Percentiles rank a stretch among this genome's conserved stretches.
Evolutionary conservation across 805 yeast species (phyloP).

Genomic region (Lachancea nothofagi): DNA sequence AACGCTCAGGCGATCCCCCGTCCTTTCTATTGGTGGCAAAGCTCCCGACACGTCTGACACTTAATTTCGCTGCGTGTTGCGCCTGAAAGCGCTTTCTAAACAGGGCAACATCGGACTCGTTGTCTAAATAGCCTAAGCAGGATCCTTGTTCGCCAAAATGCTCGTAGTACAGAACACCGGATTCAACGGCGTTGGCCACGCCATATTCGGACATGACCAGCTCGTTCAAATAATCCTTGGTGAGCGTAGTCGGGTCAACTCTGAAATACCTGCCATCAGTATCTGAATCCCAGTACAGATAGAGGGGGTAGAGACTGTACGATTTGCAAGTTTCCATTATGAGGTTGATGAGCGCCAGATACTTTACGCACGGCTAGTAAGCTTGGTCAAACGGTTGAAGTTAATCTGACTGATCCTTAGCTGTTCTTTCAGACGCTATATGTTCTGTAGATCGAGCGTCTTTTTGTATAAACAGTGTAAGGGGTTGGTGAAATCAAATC

Average conservation of each 20-base stretch:
- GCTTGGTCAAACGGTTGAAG: too few species aligned
- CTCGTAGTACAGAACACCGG: conserved; percentile 1
- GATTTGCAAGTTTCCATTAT: conserved; percentile 3
- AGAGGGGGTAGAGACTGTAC: conserved; percentile 7
- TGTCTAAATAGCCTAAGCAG: neutral
- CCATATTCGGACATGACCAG: neutral
- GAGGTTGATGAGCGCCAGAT: too few species aligned
- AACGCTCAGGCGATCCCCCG: too few species aligned
- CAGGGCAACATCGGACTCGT: conserved; percentile 3
- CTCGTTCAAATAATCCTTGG: conserved; percentile 2
- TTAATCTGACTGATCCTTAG: too few species aligned
- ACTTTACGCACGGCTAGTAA: too few species aligned
- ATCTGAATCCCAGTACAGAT: conserved; percentile 4
- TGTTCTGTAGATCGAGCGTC: too few species aligned
- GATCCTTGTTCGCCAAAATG: neutral
- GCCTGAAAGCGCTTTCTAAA: conserved; percentile 5
- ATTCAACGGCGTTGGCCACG: conserved; percentile 4
- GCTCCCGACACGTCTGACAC: neutral
- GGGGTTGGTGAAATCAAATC: too few species aligned
- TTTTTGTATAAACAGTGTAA: too few species aligned
- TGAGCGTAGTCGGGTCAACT: conserved; percentile 3
- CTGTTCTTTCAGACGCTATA: too few species aligned
- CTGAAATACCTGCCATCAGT: conserved; percentile 3
- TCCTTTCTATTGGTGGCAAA: too few species aligned
- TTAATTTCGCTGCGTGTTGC: conserved; percentile 3